Evolutionary conservation across 2,329 filamentous ascomycete genomes (phyloP).

Genomic region (Pestalotiopsis sp.): DNA sequence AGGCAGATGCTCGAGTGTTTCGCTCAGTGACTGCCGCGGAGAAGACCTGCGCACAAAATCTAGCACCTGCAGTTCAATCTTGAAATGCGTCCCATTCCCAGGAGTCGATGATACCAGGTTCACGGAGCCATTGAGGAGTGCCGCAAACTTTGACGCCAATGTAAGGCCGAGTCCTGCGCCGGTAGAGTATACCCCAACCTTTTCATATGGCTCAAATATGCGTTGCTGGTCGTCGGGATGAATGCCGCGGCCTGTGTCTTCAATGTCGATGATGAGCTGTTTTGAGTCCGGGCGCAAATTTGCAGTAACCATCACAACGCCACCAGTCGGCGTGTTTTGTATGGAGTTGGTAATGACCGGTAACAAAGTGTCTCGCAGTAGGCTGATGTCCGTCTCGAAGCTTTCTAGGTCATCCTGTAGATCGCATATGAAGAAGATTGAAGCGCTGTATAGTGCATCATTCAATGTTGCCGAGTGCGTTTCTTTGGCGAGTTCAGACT

Average conservation of each 20-base stretch:
- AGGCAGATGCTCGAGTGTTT: not conserved
- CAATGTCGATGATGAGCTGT: slow-evolving; percentile 37
- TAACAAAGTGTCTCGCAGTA: slow-evolving; percentile 42
- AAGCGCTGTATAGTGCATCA: not conserved
- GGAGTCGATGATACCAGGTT: slow-evolving; percentile 35
- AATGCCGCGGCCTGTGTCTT: slow-evolving; percentile 44
- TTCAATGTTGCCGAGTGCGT: not conserved
- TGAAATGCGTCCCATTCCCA: slow-evolving; percentile 40
- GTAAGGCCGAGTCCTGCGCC: slow-evolving; percentile 44
- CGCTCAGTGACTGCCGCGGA: not conserved
- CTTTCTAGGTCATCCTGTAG: slow-evolving; percentile 22
- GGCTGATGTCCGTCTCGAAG: slow-evolving; percentile 34
- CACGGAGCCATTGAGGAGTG: slow-evolving; percentile 37
- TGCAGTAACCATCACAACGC: slow-evolving; percentile 35
- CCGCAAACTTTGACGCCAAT: slow-evolving; percentile 40
- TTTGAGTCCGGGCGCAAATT: slow-evolving; percentile 29
- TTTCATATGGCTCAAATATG: slow-evolving; percentile 45
- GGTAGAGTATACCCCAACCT: slow-evolving; percentile 34
- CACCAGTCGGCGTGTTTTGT: slow-evolving; percentile 35
- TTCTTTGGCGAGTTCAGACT: not conserved
- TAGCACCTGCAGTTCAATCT: slow-evolving; percentile 15
- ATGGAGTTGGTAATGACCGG: slow-evolving; percentile 41
- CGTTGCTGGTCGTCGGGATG: slow-evolving; percentile 30
- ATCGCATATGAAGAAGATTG: not conserved
- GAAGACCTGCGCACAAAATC: not conserved